Evolutionary conservation across 2,329 filamentous ascomycete genomes (phyloP), one percentile per base, ranked within the genome.

Genomic region (Calonectria henricotiae): DNA sequence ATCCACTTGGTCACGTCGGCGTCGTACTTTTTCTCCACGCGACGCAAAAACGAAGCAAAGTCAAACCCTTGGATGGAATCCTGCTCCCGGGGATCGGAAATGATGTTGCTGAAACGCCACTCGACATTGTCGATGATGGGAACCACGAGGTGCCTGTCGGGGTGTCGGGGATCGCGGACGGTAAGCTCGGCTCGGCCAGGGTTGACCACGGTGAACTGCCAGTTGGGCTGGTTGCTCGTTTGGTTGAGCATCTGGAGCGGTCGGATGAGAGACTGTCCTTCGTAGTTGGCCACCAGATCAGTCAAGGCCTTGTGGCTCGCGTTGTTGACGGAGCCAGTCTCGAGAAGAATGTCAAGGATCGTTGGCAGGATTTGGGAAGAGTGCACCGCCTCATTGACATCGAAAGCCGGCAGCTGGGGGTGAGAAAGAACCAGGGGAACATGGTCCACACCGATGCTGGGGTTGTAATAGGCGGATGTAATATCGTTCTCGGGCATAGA

Each of bases 131-230:
- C 71, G 3, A 78, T 71, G 27, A 77, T 71, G 3, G 78, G 78
- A 15, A 79, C 72, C 5, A 77, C 77, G 5, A 79, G 65, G 23
- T 76, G 74, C 73, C 75, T 78, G 44, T 77, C 49, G 1, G 73
- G 71, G 7, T 76, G 39, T 12, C 73, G 70, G 5, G 71, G 65
- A n/a, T 79, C 75, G 17, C 76, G 74, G 3, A 79, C 75, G 17
- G 72, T 74, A n/a, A 79, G 61, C 27, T 73, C 72, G 7, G 74
- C 75, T n/a, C 77, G 67, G 2, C 78, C 78, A 1, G 78, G 75
- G 39, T 77, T 79, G 73, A 78, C 76, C 27, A 78, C 70, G 35
- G 75, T 75, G 25, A 77, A 75, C 15, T 79, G 76, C 43, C 43
- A 46, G 43, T 46, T 46, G 43, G 43, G 43, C 43, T 46, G 43